Percentiles rank a stretch among this genome's conserved stretches.
Conservation (phyloP, 2,329 filamentous ascomycete genomes). For the Thielaviopsis ethacetica region DNA sequence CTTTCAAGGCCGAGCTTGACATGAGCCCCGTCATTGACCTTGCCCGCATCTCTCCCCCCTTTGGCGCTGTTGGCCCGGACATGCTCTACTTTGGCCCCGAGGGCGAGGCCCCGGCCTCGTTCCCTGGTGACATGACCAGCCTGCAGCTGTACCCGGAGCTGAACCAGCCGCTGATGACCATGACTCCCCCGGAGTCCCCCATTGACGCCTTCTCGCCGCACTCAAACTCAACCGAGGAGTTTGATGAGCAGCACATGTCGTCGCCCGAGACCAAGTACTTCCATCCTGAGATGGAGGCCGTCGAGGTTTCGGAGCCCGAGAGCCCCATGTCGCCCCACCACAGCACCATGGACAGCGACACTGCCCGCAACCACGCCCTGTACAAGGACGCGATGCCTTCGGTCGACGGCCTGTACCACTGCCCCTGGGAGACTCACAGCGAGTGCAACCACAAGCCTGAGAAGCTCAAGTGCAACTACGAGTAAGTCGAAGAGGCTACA, state of each 20-base stretch:
- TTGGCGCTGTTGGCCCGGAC: constrained; percentile 1
- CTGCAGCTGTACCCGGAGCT: constrained; percentile 9
- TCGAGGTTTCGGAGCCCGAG: constrained; percentile 14
- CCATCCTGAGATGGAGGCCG: constrained; percentile 21
- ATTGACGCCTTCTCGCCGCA: constrained; percentile 4
- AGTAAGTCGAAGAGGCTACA: constrained; percentile 43
- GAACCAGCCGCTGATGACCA: background rate
- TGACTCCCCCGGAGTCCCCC: constrained; percentile 14
- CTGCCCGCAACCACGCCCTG: constrained; percentile 48
- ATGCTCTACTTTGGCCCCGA: constrained; percentile 3
- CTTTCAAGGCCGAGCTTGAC: background rate
- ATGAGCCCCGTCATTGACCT: constrained; percentile 5
- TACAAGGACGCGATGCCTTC: constrained; percentile 51
- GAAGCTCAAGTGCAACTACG: constrained; percentile 97
- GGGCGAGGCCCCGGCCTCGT: constrained; percentile 1
- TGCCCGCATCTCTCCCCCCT: constrained; percentile 1
- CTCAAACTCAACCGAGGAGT: constrained; percentile 1
- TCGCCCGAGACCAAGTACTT: constrained; percentile 29
- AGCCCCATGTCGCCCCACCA: constrained; percentile 26
- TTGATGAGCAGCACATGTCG: constrained; percentile 13
- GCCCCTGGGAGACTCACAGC: constrained; percentile 60
- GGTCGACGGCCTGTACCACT: constrained; percentile 77
- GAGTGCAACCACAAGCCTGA: constrained; percentile 80
- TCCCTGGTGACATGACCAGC: constrained; percentile 3
- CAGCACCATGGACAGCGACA: constrained; percentile 36